Evolutionary conservation across 1,284 basidiomycete genomes (phyloP), one percentile per base, ranked within the genome.

Genomic region (Cryptococcus sp.): DNA sequence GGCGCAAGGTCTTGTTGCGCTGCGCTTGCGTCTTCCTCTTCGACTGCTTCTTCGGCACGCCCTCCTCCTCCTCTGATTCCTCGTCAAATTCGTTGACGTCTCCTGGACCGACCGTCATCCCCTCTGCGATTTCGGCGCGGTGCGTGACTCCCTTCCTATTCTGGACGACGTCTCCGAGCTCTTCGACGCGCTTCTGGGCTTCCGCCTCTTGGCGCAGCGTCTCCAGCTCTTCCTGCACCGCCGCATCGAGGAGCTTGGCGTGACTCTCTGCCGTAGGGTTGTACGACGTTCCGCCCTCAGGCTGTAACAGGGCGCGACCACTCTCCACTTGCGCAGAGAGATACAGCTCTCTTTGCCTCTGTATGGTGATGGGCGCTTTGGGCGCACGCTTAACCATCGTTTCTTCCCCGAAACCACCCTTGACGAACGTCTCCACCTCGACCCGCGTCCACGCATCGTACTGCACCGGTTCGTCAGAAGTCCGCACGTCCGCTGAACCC

Each of bases 221-320:
- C 49, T 81, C 82, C 61, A 83, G 83, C 72, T 92, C 93, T 30
- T 84, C 79, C 57, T 86, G 83, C 61, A 87, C 83, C 0, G 93
- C 94, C 50, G 83, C 72, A 15, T 84, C 80, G 17, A 99, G 78
- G 2, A 97, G 84, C 47, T 85, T 85, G 57, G 87, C 84, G 73
- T 97, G 91, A 0, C 88, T 85, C 10, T 85, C 83, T 16, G 84
- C 85, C 0, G 87, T 85, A 0, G 95, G 95, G 76, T 98, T 98
- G 79, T 99, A 98, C n/a, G 91, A 94, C 6, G 88, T 85, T 19
- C 95, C 95, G 27, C 87, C 86, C 64, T 91, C 90, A 0, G 95
- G 95, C 6, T 85, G 77, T 1, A 84, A 77, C 1, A 94, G 83
- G 0, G 90, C 88, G 19, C 64, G 57, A n/a, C 65, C 60, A 15